A percentile compares a stretch with the other conserved stretches of the same genome.
Evolutionary conservation across 371 early-diverging fungal species (phyloP).

Genomic region (Apophysomyces trapeziformis): DNA sequence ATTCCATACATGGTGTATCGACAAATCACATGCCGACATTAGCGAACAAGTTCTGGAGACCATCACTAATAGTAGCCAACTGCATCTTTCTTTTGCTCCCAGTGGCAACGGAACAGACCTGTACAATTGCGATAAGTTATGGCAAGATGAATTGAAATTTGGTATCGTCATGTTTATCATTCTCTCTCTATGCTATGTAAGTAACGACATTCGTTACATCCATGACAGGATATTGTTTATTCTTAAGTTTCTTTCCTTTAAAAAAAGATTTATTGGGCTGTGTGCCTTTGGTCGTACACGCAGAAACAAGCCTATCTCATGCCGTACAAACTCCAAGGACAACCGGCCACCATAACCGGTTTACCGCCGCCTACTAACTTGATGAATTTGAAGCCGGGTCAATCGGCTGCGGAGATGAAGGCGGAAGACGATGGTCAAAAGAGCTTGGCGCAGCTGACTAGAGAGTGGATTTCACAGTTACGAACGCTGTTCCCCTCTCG

Average conservation of each 20-base stretch:
- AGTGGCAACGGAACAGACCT: constrained; percentile 27
- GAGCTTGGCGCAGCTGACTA: constrained; percentile 30
- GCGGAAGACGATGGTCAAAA: constrained; percentile 23
- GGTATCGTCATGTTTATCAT: constrained; percentile 33
- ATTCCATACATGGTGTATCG: constrained; percentile 11
- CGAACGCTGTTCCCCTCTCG: constrained; percentile 9
- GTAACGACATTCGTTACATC: background rate
- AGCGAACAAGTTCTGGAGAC: constrained; percentile 1
- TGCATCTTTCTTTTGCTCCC: constrained; percentile 16
- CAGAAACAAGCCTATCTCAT: constrained; percentile 25
- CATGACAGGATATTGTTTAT: too few relatives aligned
- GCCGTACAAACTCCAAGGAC: constrained; percentile 7
- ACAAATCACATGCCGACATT: background rate
- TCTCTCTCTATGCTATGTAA: constrained; percentile 39
- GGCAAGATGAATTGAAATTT: constrained; percentile 48
- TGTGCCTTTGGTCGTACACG: constrained; percentile 30
- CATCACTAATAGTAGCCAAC: constrained; percentile 14
- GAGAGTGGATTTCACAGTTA: background rate
- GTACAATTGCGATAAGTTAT: constrained; percentile 42
- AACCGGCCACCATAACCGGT: constrained; percentile 4
- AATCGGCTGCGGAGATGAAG: background rate
- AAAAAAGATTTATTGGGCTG: constrained; percentile 32
- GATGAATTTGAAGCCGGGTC: constrained; percentile 24
- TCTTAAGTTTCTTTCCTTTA: background rate
- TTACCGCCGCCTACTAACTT: constrained; percentile 16